Evolutionary conservation across 305 asterid species (phyloP), one percentile per base, ranked within the genome.

Genomic region (Rubia tinctorum): DNA sequence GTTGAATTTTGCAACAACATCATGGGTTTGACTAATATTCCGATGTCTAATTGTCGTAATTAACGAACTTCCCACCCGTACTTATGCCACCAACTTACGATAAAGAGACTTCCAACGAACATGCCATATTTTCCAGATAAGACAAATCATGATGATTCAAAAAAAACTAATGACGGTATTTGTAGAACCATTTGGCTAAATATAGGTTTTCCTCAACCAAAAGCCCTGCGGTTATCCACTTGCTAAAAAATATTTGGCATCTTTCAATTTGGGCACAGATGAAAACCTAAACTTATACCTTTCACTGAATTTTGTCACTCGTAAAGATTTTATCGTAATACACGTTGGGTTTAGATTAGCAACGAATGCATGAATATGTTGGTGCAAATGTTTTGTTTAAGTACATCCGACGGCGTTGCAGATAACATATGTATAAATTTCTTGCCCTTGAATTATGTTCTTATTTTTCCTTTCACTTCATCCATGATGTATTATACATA

Each of bases 51-150:
- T 78, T 71, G 79, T 74, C 89, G 94, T 22, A 76, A 2, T 27
- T 27, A 27, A 27, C 1, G 30, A 27, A 27, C 30, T 27, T 27
- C 30, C 30, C 30, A 27, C 47, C 92, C 93, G 22, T 86, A 82
- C 30, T 68, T 71, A n/a, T 78, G 76, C 98, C 96, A 92, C 98
- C 98, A 92, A 18, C 8, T 74, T 55, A 62, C 98, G 90, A 84
- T 80, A 81, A 1, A 65, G 69, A n/a, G n/a, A 27, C 30, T 27
- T 27, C 2, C 30, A 27, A 27, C 2, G 30, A n/a, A n/a, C n/a
- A n/a, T 27, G 30, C 2, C 30, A 27, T 27, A 27, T 27, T 27
- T 27, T 27, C 1, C 2, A 27, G 30, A 27, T 27, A 27, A 27
- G 30, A 27, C 30, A 27, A 27, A 27, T 27, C 30, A 27, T 27